These are phyloP conservation scores for Silene noctiflora DNA, from an alignment of 179 eudicot genomes.

Conservation along the genomic window DNA sequence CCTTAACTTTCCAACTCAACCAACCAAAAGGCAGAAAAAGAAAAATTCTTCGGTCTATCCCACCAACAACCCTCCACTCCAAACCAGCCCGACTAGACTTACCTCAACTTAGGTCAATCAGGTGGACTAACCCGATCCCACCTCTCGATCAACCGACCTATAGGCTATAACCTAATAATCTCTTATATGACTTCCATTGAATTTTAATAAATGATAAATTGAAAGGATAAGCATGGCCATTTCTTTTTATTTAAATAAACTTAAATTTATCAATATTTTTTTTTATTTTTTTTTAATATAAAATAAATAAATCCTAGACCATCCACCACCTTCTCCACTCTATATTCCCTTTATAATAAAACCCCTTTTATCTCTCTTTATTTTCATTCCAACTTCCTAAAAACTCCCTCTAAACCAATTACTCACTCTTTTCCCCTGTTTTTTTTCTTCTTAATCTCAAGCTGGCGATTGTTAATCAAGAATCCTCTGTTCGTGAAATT, in stretches of 20 bases:
- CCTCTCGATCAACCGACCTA: too few species aligned
- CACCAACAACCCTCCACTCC: too few species aligned
- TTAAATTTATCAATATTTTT: not conserved
- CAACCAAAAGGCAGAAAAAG: too few species aligned
- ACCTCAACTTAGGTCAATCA: too few species aligned
- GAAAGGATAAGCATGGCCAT: slow-evolving; percentile 58
- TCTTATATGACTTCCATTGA: not conserved
- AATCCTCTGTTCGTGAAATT: slow-evolving; percentile 54
- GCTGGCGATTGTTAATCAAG: slow-evolving; percentile 85
- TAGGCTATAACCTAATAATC: too few species aligned
- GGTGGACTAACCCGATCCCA: too few species aligned
- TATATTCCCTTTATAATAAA: slow-evolving; percentile 20
- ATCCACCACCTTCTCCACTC: slow-evolving; percentile 32
- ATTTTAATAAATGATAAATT: slow-evolving; percentile 8
- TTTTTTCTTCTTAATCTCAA: slow-evolving; percentile 25
- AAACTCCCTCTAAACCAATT: slow-evolving; percentile 14
- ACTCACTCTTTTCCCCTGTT: slow-evolving; percentile 12
- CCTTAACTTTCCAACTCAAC: too few species aligned
- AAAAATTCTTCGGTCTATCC: too few species aligned
- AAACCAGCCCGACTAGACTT: too few species aligned
- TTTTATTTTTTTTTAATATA: too few species aligned
- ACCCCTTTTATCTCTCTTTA: slow-evolving; percentile 9
- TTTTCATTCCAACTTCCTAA: not conserved
- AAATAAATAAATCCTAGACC: slow-evolving; percentile 17
- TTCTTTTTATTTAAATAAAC: not conserved